Conservation (phyloP, 1,284 basidiomycete genomes). For the Heliocybe sulcata region DNA sequence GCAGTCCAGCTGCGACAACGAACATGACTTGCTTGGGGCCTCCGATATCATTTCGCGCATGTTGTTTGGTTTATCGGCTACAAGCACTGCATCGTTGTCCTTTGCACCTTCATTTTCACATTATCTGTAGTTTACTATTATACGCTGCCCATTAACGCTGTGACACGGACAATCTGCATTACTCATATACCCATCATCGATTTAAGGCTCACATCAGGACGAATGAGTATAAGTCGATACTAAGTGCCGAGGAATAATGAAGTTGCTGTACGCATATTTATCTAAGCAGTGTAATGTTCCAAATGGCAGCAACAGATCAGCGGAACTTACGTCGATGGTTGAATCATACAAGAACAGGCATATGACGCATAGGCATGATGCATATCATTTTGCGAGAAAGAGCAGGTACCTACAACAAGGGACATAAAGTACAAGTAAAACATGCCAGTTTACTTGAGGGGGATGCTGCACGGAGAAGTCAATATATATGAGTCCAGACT, state of each 20-base stretch:
- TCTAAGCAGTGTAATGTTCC: not conserved
- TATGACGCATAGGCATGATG: conserved; percentile 17
- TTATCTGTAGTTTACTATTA: conserved; percentile 17
- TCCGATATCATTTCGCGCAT: conserved; percentile 5
- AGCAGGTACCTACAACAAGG: conserved; percentile 1
- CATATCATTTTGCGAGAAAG: conserved; percentile 22
- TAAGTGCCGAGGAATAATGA: not conserved
- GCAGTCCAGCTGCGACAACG: conserved; percentile 41
- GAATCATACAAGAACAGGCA: not conserved
- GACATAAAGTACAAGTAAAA: conserved; percentile 18
- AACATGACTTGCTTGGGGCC: conserved; percentile 21
- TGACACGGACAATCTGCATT: conserved; percentile 17
- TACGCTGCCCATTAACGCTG: conserved; percentile 15
- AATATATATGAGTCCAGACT: conserved; percentile 6
- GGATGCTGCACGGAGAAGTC: conserved; percentile 41
- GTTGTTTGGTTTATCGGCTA: conserved; percentile 2
- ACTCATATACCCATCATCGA: conserved; percentile 10
- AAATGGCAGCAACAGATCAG: no score
- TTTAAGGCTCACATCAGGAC: conserved; percentile 13
- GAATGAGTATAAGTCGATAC: conserved; percentile 1
- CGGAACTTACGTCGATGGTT: no score
- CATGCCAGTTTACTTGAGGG: conserved; percentile 58
- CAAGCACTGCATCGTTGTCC: conserved; percentile 5
- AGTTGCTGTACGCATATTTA: conserved; percentile 1
- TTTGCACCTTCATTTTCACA: conserved; percentile 6